phyloP scores from a whole-genome alignment of 768 basidiomycete species.

The Mycena belliarum region DNA sequence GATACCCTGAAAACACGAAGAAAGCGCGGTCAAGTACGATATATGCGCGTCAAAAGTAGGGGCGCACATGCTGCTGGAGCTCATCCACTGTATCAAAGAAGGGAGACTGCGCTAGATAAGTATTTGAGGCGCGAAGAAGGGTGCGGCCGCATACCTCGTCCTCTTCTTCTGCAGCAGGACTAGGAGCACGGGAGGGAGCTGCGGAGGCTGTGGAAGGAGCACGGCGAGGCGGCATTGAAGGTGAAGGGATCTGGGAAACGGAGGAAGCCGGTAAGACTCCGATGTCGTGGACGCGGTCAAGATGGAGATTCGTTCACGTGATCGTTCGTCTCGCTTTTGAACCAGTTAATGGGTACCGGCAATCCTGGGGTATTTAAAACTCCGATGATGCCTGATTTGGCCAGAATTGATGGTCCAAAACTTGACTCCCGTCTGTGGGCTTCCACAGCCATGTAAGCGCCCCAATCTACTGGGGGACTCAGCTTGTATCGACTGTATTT shows the following conservation, averaged over 20 bases:
- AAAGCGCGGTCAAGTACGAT: constrained; percentile 4
- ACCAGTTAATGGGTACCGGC: too few relatives aligned
- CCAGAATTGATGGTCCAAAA: too few relatives aligned
- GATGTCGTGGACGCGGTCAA: not conserved
- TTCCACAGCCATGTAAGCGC: too few relatives aligned
- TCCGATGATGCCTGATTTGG: too few relatives aligned
- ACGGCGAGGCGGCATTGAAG: constrained; percentile 51
- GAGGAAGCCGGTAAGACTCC: not conserved
- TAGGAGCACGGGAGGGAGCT: constrained; percentile 51
- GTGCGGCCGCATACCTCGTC: constrained; percentile 34
- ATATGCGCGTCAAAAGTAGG: constrained; percentile 10
- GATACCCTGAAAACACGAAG: constrained; percentile 65
- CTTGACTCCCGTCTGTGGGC: too few relatives aligned
- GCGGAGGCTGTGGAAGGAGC: constrained; percentile 49
- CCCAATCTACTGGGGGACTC: too few relatives aligned
- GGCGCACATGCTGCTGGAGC: constrained; percentile 73
- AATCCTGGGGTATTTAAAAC: too few relatives aligned
- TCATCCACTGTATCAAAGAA: constrained; percentile 85
- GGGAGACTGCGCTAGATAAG: constrained; percentile 38
- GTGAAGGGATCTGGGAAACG: not conserved
- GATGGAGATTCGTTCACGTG: not conserved
- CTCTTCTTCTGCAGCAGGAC: constrained; percentile 45
- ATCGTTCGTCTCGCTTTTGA: too few relatives aligned
- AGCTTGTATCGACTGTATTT: too few relatives aligned
- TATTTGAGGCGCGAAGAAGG: not conserved